Conservation (phyloP, 106 monocot genomes). For the Dendrobium chrysotoxum region DNA sequence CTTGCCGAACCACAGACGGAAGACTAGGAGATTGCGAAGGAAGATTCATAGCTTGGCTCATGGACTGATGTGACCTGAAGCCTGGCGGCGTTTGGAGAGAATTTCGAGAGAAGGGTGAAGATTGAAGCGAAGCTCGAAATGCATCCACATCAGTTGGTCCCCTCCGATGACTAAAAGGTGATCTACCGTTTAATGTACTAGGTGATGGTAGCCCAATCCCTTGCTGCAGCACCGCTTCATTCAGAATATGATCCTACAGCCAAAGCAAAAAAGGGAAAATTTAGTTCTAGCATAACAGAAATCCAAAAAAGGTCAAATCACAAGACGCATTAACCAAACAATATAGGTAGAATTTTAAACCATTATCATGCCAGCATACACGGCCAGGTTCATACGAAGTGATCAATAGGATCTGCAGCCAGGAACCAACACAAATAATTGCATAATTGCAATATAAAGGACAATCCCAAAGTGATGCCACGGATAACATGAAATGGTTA, state of each 20-base stretch:
- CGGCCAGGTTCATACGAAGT: background rate
- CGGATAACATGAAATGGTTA: background rate
- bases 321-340: too few species aligned
- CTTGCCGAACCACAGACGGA: background rate
- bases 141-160: background rate
- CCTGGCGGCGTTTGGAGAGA: background rate
- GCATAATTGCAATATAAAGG: background rate
- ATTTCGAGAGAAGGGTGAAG: slow-evolving; percentile 7
- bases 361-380: too few species aligned
- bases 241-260: background rate
- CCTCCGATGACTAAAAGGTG: slow-evolving; percentile 4
- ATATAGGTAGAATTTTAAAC: too few species aligned
- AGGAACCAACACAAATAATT: background rate
- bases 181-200: slow-evolving; percentile 7
- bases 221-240: slow-evolving; percentile 10
- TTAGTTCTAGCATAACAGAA: background rate
- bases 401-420: background rate
- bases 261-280: background rate
- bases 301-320: background rate
- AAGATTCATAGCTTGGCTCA: background rate
- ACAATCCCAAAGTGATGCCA: too few species aligned
- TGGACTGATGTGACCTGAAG: slow-evolving; percentile 12
- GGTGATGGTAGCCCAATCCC: slow-evolving; percentile 23
- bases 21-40: background rate
- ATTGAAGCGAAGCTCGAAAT: slow-evolving; percentile 8